These are phyloP conservation scores for Piper betle DNA, from an alignment of 164 flowering plant species.

Conservation along the genomic window DNA sequence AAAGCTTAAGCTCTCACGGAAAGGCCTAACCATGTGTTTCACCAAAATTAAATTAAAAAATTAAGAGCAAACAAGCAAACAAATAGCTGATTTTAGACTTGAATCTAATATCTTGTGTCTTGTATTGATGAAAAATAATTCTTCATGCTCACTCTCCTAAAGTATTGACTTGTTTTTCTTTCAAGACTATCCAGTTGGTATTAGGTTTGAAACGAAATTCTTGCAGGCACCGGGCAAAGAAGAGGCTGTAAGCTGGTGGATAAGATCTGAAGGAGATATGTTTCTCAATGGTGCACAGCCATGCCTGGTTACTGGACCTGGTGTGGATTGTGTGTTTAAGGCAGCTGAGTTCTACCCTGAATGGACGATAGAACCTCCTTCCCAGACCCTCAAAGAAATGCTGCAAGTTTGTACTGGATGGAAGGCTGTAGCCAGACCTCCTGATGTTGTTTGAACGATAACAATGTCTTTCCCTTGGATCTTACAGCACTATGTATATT, in stretches of 20 bases:
- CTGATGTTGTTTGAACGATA: not conserved
- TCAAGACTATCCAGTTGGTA: not conserved
- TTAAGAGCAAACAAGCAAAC: too few species aligned
- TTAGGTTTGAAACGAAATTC: not conserved
- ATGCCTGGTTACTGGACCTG: constrained; percentile 4
- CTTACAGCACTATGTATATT: not conserved
- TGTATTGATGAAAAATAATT: too few species aligned
- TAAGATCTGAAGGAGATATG: constrained; percentile 32
- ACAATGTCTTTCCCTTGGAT: not conserved
- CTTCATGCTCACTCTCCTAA: too few species aligned
- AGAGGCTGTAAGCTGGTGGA: constrained; percentile 17
- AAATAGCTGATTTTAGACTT: too few species aligned
- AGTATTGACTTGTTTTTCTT: too few species aligned
- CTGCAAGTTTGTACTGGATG: constrained; percentile 28
- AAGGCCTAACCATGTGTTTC: too few species aligned
- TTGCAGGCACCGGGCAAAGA: constrained; percentile 28
- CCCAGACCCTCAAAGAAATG: constrained; percentile 19
- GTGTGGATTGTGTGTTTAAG: constrained; percentile 15
- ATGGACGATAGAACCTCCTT: constrained; percentile 27
- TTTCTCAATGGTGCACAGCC: constrained; percentile 25
- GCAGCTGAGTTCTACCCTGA: constrained; percentile 22
- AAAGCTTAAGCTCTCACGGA: too few species aligned
- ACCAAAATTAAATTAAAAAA: too few species aligned
- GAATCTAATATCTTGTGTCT: too few species aligned
- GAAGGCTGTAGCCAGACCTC: constrained; percentile 23